Evolutionary conservation across 441 rosid species (phyloP).

Genomic region (Isatis lusitanica): DNA sequence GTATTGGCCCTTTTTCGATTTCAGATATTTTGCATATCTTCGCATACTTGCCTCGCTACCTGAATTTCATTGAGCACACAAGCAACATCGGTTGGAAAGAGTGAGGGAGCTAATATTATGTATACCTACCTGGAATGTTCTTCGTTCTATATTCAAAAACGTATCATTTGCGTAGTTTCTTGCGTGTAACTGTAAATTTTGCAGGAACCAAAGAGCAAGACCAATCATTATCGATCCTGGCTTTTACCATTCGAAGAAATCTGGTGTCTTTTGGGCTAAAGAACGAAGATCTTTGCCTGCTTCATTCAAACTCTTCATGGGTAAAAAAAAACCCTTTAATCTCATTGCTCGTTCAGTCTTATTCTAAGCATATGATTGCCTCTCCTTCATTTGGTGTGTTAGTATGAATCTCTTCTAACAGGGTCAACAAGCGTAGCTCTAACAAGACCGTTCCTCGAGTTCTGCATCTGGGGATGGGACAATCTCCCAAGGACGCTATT

Average conservation of each 20-base stretch:
- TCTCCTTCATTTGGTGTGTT: slow-evolving; percentile 3
- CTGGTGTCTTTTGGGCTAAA: slow-evolving; percentile 83
- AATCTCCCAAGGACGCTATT: slow-evolving; percentile 89
- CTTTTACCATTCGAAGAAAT: slow-evolving; percentile 78
- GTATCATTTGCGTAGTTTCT: neutral
- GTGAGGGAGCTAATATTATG: slow-evolving; percentile 51
- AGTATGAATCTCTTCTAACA: slow-evolving; percentile 28
- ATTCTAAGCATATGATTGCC: neutral
- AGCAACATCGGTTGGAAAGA: slow-evolving; percentile 92
- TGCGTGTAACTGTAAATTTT: slow-evolving; percentile 1
- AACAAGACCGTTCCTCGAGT: slow-evolving; percentile 77
- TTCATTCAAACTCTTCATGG: slow-evolving; percentile 80
- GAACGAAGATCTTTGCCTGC: slow-evolving; percentile 85
- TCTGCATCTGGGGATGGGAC: slow-evolving; percentile 91
- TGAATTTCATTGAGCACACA: slow-evolving; percentile 92
- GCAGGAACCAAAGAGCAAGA: slow-evolving; percentile 82
- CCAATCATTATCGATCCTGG: slow-evolving; percentile 90
- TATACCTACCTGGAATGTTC: slow-evolving; percentile 21
- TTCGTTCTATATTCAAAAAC: neutral
- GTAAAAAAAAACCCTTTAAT: slow-evolving; percentile 39
- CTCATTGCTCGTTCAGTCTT: neutral
- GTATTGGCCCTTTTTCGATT: slow-evolving; percentile 29
- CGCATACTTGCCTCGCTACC: slow-evolving; percentile 86
- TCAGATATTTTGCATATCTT: slow-evolving; percentile 88
- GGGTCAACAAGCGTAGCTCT: slow-evolving; percentile 77